Evolutionary conservation across 768 basidiomycete genomes (phyloP), one percentile per base, ranked within the genome.

Genomic region (Kwoniella sp.): DNA sequence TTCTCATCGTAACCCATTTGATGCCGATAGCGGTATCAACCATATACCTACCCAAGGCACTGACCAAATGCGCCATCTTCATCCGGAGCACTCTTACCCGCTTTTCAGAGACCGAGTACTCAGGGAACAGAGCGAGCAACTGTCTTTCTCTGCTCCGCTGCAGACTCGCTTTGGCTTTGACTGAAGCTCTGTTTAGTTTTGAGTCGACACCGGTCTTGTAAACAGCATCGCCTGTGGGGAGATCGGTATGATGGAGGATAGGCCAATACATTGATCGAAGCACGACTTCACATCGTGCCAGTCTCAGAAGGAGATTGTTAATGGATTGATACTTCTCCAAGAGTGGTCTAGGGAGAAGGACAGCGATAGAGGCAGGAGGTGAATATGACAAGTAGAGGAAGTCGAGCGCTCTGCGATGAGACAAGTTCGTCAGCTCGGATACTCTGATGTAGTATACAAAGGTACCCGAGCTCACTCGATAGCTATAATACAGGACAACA

Each of bases 381-480:
- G 89, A 89, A 78, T 95, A 95, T 68, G 92, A 87, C 82, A 95
- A 87, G 73, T 90, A 91, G 15, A 95, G 80, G 74, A 94, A 95
- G 77, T 94, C 92, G 47, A 95, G 77, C 7, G 92, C 91, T 77
- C 90, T 91, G 68, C 21, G 27, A 47, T 9, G 53, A 36, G 1
- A 55, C 10, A 19, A 27, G 26, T 22, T 19, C 17, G 40, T 44
- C 17, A 44, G 40, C 40, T 52, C 47, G 57, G 25, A 49, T 19
- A 3, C 37, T 9, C 13, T 24, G 30, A 29, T 58, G 24, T 17
- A 47, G 21, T 36, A 24, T 46, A 10, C 17, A 27, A 24, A 36
- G 19, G n/a, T 26, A 2, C 50, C 26, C 15, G n/a, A 48, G 25
- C 78, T 70, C 69, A 81, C 80, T 82, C 78, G 55, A 82, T 80